phyloP scores from a whole-genome alignment of 257 asterid species.

The Solanum habrochaites region DNA sequence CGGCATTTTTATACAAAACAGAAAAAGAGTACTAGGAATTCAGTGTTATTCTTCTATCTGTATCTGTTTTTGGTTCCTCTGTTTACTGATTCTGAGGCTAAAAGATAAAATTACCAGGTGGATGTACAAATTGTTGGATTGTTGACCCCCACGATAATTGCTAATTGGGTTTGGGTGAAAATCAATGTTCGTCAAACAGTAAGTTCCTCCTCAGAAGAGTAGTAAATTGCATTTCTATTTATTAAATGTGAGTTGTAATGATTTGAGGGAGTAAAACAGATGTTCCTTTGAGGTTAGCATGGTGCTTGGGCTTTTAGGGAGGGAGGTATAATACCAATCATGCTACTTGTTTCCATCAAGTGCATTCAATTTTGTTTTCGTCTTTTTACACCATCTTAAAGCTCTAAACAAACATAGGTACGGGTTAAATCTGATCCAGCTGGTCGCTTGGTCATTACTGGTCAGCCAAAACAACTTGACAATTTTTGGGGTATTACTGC shows the following conservation, averaged over 20 bases:
- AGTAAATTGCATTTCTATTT: background rate
- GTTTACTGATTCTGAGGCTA: too few relatives aligned
- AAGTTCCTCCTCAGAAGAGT: constrained; percentile 21
- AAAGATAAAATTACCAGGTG: too few relatives aligned
- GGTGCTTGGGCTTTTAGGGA: constrained; percentile 81
- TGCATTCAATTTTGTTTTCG: background rate
- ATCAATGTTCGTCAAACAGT: constrained; percentile 78
- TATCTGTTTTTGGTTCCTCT: too few relatives aligned
- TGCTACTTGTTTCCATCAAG: background rate
- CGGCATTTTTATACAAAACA: too few relatives aligned
- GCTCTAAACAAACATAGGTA: constrained; percentile 28
- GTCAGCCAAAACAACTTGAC: constrained; percentile 71
- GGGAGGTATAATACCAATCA: constrained; percentile 43
- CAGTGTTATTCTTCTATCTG: too few relatives aligned
- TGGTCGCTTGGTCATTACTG: constrained; percentile 78
- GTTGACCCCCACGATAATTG: too few relatives aligned
- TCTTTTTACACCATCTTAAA: background rate
- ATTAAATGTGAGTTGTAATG: background rate
- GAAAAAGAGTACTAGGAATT: too few relatives aligned
- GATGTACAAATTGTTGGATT: too few relatives aligned
- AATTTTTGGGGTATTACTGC: constrained; percentile 90
- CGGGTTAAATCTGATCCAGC: constrained; percentile 79
- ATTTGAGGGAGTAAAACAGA: constrained; percentile 35
- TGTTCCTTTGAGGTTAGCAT: constrained; percentile 87
- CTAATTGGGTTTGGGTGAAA: constrained; percentile 97